Percentiles rank a stretch among this genome's conserved stretches.
phyloP scores from a whole-genome alignment of 371 early-diverging fungal species.

The Apophysomyces sp. region DNA sequence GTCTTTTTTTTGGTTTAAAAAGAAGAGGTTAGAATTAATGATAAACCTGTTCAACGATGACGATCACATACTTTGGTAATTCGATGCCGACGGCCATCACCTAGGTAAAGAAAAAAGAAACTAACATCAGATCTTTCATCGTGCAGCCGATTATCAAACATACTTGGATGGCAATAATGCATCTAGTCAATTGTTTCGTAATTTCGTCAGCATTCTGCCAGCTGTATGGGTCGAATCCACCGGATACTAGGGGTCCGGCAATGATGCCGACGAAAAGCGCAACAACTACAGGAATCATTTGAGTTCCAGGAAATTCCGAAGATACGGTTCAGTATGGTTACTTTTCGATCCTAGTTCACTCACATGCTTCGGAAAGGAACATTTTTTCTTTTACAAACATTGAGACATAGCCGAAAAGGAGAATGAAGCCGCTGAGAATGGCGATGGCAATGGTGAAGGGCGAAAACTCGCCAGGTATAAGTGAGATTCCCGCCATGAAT shows the following conservation, averaged over 20 bases:
- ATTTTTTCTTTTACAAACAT: conserved; percentile 89
- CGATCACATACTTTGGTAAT: conserved; percentile 63
- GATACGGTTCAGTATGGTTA: background rate
- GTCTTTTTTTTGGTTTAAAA: conserved; percentile 24
- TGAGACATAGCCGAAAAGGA: conserved; percentile 87
- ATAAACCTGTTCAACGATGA: background rate
- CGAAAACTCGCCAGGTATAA: conserved; percentile 51
- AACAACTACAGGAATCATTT: conserved; percentile 53
- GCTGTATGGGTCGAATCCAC: conserved; percentile 60
- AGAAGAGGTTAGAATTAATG: background rate
- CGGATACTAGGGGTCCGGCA: conserved; percentile 71
- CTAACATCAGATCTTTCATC: background rate
- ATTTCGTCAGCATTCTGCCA: conserved; percentile 54
- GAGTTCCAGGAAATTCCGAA: background rate
- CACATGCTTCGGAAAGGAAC: conserved; percentile 89
- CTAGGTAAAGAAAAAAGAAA: conserved; percentile 35
- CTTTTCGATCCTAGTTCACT: conserved; percentile 16
- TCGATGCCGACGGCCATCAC: conserved; percentile 88
- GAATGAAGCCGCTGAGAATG: conserved; percentile 81
- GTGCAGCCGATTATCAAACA: background rate
- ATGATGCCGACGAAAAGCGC: conserved; percentile 88
- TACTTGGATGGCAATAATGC: conserved; percentile 82
- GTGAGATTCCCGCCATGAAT: conserved; percentile 12
- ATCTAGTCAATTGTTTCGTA: conserved; percentile 72
- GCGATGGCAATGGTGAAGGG: conserved; percentile 53